Evolutionary conservation across 2,329 filamentous ascomycete genomes (phyloP).

Genomic region (Mycosphaerella sp.): DNA sequence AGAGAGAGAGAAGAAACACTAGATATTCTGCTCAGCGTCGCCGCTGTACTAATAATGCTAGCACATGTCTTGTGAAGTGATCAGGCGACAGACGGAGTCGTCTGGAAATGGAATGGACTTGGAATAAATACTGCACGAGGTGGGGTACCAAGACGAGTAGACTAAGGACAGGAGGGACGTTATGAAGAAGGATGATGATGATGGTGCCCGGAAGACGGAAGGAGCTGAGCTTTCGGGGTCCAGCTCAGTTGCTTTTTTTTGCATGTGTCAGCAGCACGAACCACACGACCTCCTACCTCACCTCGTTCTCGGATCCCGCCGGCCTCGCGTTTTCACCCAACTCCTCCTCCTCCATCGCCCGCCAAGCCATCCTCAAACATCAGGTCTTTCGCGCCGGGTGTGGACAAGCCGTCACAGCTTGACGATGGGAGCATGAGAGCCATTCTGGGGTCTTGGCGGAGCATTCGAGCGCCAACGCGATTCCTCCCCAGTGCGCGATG

Average conservation of each 20-base stretch:
- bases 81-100: conserved; percentile 8
- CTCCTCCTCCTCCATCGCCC: background rate
- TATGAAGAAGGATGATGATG: no score
- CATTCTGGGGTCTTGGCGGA: conserved; percentile 24
- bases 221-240: background rate
- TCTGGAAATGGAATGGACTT: background rate
- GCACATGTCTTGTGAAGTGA: conserved; percentile 4
- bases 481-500: conserved; percentile 19
- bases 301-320: background rate
- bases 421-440: conserved; percentile 31
- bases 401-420: background rate
- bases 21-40: conserved; percentile 6
- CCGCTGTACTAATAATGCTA: conserved; percentile 5
- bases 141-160: no score
- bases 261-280: conserved; percentile 7
- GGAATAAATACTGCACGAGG: no score
- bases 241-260: background rate
- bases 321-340: background rate
- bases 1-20: background rate
- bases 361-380: background rate
- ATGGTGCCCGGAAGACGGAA: background rate
- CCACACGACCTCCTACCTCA: background rate
- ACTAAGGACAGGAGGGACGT: no score
- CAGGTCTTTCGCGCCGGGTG: background rate
- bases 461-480: conserved; percentile 19